Base-by-base conservation (phyloP, 2,329 filamentous ascomycete genomes). In the Bretziella fagacearum region DNA sequence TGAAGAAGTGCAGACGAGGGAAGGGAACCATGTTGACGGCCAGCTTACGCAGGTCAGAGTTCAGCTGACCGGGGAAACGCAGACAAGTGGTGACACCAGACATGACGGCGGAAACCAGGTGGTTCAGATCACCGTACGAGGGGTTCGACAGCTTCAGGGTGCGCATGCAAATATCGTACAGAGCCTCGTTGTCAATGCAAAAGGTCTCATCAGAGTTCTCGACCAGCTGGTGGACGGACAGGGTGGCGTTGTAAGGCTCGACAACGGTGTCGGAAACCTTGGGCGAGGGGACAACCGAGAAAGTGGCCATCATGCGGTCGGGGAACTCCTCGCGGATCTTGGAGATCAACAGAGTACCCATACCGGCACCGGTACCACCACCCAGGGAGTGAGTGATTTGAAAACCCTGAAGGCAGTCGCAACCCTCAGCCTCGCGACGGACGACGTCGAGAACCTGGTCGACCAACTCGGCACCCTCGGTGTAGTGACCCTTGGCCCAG, bases 401-500 rank as follows among this genome's bases (percentile, higher is more conserved):
- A 82, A 98, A 98, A 66, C 91, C 91, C 74, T 98, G 91, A 55
- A 98, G 87, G 78, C 85, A 95, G 77, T 98, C 91, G 65, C 91
- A 96, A 66, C 84, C 85, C 73, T 98, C 91, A 57, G 91, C 89
- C 77, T 98, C 91, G 61, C 91, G 89, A 65, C 91, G 91, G 63
- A 98, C 89, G 56, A 98, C 91, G 65, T 96, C 91, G 58, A 98
- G 79, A 58, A 98, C 91, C 63, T 95, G 77, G 74, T 98, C 91
- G 58, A 98, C 91, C 54, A 96, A 79, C 74, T 98, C 91, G 58
- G 91, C 91, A 79, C 91, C 91, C 74, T 98, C 91, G 56, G 91
- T 98, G 79, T 98, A 98, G 68, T 98, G 91, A 72, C 91, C 91
- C 81, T 96, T 98, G 69, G 91, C 91, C 91, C 91, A 98, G 81